These are phyloP conservation scores for Cutaneotrichosporon mucoides DNA, from an alignment of 1,284 basidiomycete species.

Conservation along the genomic window DNA sequence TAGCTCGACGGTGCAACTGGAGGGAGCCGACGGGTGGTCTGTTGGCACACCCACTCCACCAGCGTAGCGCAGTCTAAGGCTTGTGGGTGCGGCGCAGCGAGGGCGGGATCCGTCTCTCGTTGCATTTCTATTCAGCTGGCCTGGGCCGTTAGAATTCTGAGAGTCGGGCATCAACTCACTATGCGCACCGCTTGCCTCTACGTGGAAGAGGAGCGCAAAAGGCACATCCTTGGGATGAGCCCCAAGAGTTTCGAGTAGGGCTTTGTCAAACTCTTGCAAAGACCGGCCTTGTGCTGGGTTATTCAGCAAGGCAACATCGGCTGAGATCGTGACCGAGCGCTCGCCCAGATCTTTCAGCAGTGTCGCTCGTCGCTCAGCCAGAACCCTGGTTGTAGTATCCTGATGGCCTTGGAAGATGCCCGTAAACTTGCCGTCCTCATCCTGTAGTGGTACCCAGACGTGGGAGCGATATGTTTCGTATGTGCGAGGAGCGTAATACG, in stretches of 20 bases:
- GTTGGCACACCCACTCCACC: conserved; percentile 42
- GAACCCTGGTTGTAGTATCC: conserved; percentile 34
- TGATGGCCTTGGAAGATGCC: conserved; percentile 44
- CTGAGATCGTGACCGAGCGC: conserved; percentile 17
- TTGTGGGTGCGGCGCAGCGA: background rate
- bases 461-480: conserved; percentile 34
- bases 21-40: conserved; percentile 33
- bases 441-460: conserved; percentile 43
- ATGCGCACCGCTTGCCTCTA: conserved; percentile 12
- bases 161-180: background rate
- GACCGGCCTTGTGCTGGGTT: conserved; percentile 28
- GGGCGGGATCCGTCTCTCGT: background rate
- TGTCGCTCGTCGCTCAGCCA: conserved; percentile 29
- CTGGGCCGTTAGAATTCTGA: background rate
- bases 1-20: background rate
- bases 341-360: conserved; percentile 42
- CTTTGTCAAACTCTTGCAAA: conserved; percentile 36
- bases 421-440: conserved; percentile 34
- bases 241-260: conserved; percentile 30
- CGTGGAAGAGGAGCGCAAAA: conserved; percentile 43
- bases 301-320: too few species aligned
- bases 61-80: conserved; percentile 12
- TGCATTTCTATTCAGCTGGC: background rate
- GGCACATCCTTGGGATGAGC: conserved; percentile 8
- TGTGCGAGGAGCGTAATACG: background rate